These are phyloP conservation scores for Tetrapisispora taiwanensis DNA, from an alignment of 805 yeast species.

Conservation along the genomic window DNA sequence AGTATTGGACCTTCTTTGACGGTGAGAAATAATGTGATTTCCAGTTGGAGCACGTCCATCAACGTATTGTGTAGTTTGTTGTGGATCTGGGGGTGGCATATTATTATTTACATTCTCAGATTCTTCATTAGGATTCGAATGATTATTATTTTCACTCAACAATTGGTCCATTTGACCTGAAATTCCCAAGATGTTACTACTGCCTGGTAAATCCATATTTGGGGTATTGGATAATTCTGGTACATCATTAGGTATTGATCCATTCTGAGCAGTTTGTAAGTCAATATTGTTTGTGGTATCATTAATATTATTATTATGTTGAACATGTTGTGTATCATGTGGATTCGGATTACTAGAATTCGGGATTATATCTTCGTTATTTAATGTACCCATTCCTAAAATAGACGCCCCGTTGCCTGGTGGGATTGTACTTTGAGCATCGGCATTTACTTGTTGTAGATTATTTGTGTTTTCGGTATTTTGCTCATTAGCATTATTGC, in stretches of 20 bases:
- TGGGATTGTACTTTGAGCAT: too few relatives aligned
- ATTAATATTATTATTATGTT: too few relatives aligned
- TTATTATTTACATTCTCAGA: not conserved
- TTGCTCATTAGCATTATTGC: too few relatives aligned
- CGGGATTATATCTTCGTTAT: not conserved
- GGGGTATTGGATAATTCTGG: too few relatives aligned
- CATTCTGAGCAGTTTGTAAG: too few relatives aligned
- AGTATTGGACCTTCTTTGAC: constrained; percentile 7
- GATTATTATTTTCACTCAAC: not conserved
- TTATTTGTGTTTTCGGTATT: too few relatives aligned
- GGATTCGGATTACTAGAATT: not conserved
- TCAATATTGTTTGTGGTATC: not conserved
- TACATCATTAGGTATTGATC: too few relatives aligned
- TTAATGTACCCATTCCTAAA: not conserved
- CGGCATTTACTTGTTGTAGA: not conserved
- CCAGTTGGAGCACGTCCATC: not conserved
- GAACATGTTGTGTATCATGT: not conserved
- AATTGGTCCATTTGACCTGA: constrained; percentile 1
- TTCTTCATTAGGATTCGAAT: not conserved
- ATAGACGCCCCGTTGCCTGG: not conserved
- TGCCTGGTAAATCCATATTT: not conserved
- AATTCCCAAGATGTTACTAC: constrained; percentile 3
- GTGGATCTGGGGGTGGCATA: not conserved
- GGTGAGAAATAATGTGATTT: not conserved
- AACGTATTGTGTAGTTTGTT: not conserved